phyloP scores from a whole-genome alignment of 129 eudicot species.

The Arctium lappa region DNA sequence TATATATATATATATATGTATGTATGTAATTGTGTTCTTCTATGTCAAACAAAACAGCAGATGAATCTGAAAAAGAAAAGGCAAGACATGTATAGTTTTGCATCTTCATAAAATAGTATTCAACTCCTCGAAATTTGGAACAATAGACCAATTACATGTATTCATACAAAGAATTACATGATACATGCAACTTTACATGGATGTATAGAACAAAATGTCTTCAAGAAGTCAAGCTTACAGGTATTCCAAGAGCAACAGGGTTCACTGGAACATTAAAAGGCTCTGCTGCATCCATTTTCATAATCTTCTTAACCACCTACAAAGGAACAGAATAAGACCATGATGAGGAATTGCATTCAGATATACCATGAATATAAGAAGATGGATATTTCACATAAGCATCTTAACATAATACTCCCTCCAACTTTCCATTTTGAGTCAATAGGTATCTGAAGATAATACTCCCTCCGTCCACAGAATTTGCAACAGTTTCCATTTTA shows the following conservation, averaged over 20 bases:
- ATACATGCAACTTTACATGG: not conserved
- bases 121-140: not conserved
- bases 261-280: conserved; percentile 91
- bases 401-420: not conserved
- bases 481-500: not conserved
- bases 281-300: conserved; percentile 99
- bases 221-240: conserved; percentile 43
- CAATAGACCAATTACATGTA: not conserved
- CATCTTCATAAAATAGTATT: not conserved
- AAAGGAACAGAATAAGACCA: not conserved
- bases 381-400: not conserved
- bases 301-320: conserved; percentile 74
- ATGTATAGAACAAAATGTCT: not conserved
- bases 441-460: not conserved
- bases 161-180: not conserved
- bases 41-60: not conserved
- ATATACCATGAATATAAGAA: not conserved
- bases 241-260: conserved; percentile 94
- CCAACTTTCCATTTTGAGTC: not conserved
- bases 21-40: not conserved
- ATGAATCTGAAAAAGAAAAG: not conserved
- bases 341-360: not conserved
- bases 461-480: not conserved
- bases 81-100: not conserved
- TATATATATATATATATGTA: too few species aligned